Evolutionary conservation across 2,329 filamentous ascomycete species (phyloP).

Genomic region (Albifimbria verrucaria): DNA sequence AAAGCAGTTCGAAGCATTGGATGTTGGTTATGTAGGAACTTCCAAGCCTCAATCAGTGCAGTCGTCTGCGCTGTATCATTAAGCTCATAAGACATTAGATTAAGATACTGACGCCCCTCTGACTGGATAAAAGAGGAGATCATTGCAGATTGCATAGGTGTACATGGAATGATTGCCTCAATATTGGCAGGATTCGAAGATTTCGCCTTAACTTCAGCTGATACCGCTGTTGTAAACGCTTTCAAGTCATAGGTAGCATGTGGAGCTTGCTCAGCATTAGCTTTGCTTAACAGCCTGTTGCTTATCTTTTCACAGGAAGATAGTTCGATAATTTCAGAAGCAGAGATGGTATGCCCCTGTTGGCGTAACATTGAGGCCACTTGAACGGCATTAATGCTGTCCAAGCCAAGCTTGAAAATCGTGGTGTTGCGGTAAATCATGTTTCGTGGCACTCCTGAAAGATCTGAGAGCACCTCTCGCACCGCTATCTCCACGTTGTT

Average conservation of each 20-base stretch:
- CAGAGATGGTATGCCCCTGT: constrained; percentile 55
- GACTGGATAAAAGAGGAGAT: constrained; percentile 70
- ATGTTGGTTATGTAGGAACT: constrained; percentile 47
- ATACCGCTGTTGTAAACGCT: constrained; percentile 32
- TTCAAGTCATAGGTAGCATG: constrained; percentile 33
- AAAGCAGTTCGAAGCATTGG: constrained; percentile 79
- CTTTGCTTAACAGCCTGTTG: constrained; percentile 16
- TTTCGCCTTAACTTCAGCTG: constrained; percentile 20
- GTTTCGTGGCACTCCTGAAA: constrained; percentile 50
- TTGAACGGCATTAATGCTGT: constrained; percentile 85
- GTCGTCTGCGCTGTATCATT: constrained; percentile 31
- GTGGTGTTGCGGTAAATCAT: constrained; percentile 61
- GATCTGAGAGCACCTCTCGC: constrained; percentile 51
- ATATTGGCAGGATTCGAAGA: constrained; percentile 29
- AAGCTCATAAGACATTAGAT: constrained; percentile 60
- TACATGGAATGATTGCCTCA: constrained; percentile 70
- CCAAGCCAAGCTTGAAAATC: constrained; percentile 84
- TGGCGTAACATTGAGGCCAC: constrained; percentile 66
- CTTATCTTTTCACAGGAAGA: constrained; percentile 43
- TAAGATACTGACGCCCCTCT: constrained; percentile 69
- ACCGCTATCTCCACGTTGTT: constrained; percentile 48
- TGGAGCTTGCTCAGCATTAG: neutral
- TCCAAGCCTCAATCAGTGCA: constrained; percentile 58
- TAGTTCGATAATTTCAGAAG: constrained; percentile 71
- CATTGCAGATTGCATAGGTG: constrained; percentile 76